These are phyloP conservation scores for Ophiocordyceps robertsii DNA, from an alignment of 2,329 filamentous ascomycete genomes.

Conservation along the genomic window DNA sequence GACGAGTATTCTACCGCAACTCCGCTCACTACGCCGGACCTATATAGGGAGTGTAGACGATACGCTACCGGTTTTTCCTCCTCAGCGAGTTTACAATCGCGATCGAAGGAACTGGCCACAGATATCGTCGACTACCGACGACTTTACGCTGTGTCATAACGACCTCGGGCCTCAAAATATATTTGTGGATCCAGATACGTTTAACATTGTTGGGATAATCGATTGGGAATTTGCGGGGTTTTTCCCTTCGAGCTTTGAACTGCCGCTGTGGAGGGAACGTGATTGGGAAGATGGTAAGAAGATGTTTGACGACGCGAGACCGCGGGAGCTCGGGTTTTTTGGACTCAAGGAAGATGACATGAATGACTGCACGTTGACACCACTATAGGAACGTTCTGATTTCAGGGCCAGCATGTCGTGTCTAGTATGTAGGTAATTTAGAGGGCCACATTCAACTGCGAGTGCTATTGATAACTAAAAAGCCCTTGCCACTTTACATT, in stretches of 20 bases:
- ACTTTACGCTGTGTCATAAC: background rate
- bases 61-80: background rate
- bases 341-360: too few relatives aligned
- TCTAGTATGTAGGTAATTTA: too few relatives aligned
- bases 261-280: background rate
- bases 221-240: slow-evolving; percentile 1
- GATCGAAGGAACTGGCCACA: background rate
- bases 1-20: background rate
- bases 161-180: slow-evolving; percentile 2
- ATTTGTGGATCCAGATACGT: background rate
- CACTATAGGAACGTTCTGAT: too few relatives aligned
- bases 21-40: background rate
- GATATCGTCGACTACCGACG: background rate
- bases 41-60: slow-evolving; percentile 1
- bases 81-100: background rate
- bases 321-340: background rate
- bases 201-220: background rate
- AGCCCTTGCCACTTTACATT: too few relatives aligned
- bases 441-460: too few relatives aligned
- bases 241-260: background rate
- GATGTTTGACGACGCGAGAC: background rate
- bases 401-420: too few relatives aligned
- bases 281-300: background rate
- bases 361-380: too few relatives aligned
- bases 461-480: too few relatives aligned